Base-by-base conservation (phyloP, 176 grass and related monocot species). In the Bonia amplexicaulis region DNA sequence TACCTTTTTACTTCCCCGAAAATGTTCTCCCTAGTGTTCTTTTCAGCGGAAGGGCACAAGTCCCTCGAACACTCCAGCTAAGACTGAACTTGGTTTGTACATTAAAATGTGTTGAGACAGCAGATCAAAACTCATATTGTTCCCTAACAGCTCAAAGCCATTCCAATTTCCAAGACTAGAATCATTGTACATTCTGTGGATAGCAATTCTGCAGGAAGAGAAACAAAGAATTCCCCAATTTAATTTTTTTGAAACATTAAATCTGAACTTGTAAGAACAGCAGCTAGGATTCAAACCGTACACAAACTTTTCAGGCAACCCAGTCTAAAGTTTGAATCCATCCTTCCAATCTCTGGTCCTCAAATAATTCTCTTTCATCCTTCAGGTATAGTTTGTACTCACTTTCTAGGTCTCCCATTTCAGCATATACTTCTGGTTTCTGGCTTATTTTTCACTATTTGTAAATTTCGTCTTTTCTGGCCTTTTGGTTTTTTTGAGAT, bases 1-100 rank as follows among this genome's bases (percentile, higher is more conserved):
- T 14, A 55, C 42, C 76, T 76, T 87, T 91, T 84, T 84, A 52
- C 52, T 78, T 87, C 69, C 85, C 89, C 69, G 47, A 87, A 80
- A 55, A 64, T 55, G 49, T 72, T 78, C 53, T 23, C 27, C 72
- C 7, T 7, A 74, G 2, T 51, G 16, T 46, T 74, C 16, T 20
- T 74, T 71, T 71, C 51, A 68, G 35, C 49, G 31, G 19, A 53
- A 33, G 26, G 26, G 63, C 29, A 17, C 33, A 31, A 66, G 6
- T 15, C 61, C 61, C 26, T 71, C 9, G 46, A 63, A 63, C 60
- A 29, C 26, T 48, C 39, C 9, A 55, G 47, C 59, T 81, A 66
- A 66, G 85, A 68, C 78, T 58, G 69, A 20, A 66, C 47, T 87
- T 46, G 60, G 69, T 65, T 74, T 33, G 27, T 74, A 20, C 15